phyloP scores from a whole-genome alignment of 2,329 filamentous ascomycete species.

The Nemania serpens region DNA sequence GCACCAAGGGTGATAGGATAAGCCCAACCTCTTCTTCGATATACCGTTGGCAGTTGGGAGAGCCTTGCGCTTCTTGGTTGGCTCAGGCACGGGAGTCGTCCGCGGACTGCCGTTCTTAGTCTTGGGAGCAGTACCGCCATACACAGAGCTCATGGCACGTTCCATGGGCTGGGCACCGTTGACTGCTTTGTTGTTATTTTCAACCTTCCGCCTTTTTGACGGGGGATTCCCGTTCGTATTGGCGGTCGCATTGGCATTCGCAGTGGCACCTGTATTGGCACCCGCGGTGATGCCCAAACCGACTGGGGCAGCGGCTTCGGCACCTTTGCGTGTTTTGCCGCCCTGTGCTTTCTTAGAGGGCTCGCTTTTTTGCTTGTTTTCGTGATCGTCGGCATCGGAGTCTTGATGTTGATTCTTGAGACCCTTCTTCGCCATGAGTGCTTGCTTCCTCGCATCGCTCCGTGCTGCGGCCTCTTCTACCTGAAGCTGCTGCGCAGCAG shows the following conservation, averaged over 20 bases:
- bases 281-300: constrained; percentile 70
- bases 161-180: constrained; percentile 62
- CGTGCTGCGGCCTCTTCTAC: constrained; percentile 77
- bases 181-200: constrained; percentile 72
- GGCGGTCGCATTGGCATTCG: no score
- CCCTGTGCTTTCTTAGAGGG: constrained; percentile 65
- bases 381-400: constrained; percentile 77
- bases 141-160: constrained; percentile 67
- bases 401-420: constrained; percentile 72
- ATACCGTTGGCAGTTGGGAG: constrained; percentile 68
- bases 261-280: constrained; percentile 40
- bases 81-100: constrained; percentile 69
- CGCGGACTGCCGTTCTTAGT: constrained; percentile 67
- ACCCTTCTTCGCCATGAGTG: constrained; percentile 75
- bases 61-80: constrained; percentile 74
- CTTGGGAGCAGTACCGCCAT: constrained; percentile 57
- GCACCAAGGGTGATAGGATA: neutral
- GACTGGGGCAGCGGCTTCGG: constrained; percentile 55
- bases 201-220: constrained; percentile 79
- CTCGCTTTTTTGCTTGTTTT: constrained; percentile 53
- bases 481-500: constrained; percentile 70
- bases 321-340: constrained; percentile 66
- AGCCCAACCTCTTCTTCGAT: constrained; percentile 75
- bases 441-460: constrained; percentile 84
- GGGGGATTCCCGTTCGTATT: constrained; percentile 56